phyloP scores from a whole-genome alignment of 495 filamentous ascomycete genomes.

The Trichoderma gamsii region DNA sequence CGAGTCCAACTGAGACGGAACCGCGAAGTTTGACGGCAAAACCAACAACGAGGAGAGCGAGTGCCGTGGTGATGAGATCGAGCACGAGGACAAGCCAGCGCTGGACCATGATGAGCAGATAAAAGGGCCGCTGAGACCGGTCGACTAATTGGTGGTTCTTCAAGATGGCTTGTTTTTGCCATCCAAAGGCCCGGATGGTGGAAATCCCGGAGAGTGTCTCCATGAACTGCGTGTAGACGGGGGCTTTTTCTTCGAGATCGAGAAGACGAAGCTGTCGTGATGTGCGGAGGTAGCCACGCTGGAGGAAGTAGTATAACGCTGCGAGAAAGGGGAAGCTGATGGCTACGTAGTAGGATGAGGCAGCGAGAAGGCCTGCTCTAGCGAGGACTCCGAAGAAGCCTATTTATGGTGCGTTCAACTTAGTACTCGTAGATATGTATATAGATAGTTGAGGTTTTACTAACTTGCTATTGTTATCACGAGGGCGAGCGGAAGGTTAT shows the following conservation, averaged over 20 bases:
- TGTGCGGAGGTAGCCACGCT: constrained; percentile 55
- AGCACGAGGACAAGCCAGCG: constrained; percentile 48
- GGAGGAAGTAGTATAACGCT: constrained; percentile 43
- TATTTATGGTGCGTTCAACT: background rate
- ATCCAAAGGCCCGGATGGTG: constrained; percentile 53
- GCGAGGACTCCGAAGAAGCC: constrained; percentile 18
- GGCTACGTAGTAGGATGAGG: constrained; percentile 21
- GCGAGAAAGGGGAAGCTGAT: constrained; percentile 21
- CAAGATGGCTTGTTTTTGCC: constrained; percentile 40
- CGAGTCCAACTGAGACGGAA: constrained; percentile 18
- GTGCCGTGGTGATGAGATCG: constrained; percentile 43
- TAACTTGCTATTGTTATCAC: constrained; percentile 9
- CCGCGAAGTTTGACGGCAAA: constrained; percentile 39
- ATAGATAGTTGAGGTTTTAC: background rate
- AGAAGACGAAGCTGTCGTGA: constrained; percentile 54
- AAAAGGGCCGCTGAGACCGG: constrained; percentile 51
- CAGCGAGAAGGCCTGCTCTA: constrained; percentile 18
- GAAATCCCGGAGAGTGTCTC: constrained; percentile 42
- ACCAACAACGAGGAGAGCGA: constrained; percentile 44
- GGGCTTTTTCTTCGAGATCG: constrained; percentile 52
- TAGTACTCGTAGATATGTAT: background rate
- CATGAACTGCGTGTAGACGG: constrained; percentile 48
- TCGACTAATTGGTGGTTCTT: constrained; percentile 46
- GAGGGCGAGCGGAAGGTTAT: constrained; percentile 18
- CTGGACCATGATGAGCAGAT: constrained; percentile 52